Evolutionary conservation across 2,329 filamentous ascomycete genomes (phyloP).

Genomic region (Ophiostoma quercus): DNA sequence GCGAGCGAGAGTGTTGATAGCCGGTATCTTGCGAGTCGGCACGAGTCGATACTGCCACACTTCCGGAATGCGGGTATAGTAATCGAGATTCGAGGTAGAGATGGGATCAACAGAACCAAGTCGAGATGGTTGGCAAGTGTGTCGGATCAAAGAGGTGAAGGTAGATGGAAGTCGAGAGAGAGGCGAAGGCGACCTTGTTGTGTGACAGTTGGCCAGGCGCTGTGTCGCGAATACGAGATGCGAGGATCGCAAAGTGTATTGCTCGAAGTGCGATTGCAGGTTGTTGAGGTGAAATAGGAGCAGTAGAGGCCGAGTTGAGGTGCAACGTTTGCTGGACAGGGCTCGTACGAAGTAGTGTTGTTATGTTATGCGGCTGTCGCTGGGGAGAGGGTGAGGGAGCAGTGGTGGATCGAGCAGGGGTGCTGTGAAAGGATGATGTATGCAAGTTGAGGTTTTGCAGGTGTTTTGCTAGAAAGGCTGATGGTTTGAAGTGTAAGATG

Average conservation of each 20-base stretch:
- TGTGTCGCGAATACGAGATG: constrained; percentile 12
- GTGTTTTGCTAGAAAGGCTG: neutral
- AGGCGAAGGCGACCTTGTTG: neutral
- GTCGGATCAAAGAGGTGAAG: neutral
- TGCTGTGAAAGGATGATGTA: neutral
- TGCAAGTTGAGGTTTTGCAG: neutral
- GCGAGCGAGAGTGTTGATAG: constrained; percentile 16
- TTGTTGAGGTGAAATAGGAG: neutral
- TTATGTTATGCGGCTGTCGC: constrained; percentile 18
- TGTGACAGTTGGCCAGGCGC: constrained; percentile 4
- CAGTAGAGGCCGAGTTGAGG: neutral
- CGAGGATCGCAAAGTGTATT: neutral
- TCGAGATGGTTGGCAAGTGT: neutral
- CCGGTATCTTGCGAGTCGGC: neutral
- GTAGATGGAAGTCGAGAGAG: neutral
- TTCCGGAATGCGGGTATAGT: neutral
- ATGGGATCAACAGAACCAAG: neutral
- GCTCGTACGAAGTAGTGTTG: constrained; percentile 1
- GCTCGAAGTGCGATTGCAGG: neutral
- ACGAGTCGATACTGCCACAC: neutral
- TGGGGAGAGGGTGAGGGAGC: constrained; percentile 17
- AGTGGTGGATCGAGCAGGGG: constrained; percentile 15
- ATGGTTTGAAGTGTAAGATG: neutral
- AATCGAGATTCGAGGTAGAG: neutral
- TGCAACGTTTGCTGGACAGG: neutral